Percentiles rank a stretch among this genome's conserved stretches.
These are phyloP conservation scores for Ogataea thermomethanolica DNA, from an alignment of 805 yeast genomes.

Conservation along the genomic window DNA sequence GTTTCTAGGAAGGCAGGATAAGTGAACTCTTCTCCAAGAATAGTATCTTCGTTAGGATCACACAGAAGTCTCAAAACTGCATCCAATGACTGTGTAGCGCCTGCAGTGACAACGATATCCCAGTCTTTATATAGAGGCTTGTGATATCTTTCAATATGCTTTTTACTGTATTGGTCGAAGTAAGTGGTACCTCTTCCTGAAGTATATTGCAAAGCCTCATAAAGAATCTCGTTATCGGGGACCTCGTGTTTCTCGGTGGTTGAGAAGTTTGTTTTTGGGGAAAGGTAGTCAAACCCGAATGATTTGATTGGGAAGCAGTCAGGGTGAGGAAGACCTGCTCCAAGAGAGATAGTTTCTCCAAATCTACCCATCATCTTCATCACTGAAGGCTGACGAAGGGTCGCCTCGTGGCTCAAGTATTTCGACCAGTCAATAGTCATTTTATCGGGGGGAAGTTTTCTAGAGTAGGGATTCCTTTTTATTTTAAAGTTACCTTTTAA, in stretches of 20 bases:
- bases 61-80: conserved; percentile 73
- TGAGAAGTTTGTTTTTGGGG: conserved; percentile 43
- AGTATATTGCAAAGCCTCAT: conserved; percentile 52
- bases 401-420: conserved; percentile 28
- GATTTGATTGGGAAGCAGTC: conserved; percentile 47
- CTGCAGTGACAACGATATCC: conserved; percentile 68
- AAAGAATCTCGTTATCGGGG: conserved; percentile 30
- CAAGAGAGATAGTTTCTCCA: conserved; percentile 43
- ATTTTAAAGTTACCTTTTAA: neutral
- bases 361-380: conserved; percentile 25
- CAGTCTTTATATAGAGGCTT: conserved; percentile 53
- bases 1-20: conserved; percentile 85
- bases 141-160: conserved; percentile 43
- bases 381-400: conserved; percentile 27
- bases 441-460: neutral
- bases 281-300: conserved; percentile 26
- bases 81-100: conserved; percentile 92
- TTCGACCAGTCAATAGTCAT: conserved; percentile 29
- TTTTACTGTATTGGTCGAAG: conserved; percentile 38
- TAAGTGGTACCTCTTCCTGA: conserved; percentile 45
- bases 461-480: neutral
- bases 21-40: conserved; percentile 76
- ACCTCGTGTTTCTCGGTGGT: conserved; percentile 23
- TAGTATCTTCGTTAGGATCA: conserved; percentile 68
- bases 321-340: conserved; percentile 56